Percentiles rank a stretch among this genome's conserved stretches.
Conservation (phyloP, 768 basidiomycete species). For the Gymnopilus dilepis region DNA sequence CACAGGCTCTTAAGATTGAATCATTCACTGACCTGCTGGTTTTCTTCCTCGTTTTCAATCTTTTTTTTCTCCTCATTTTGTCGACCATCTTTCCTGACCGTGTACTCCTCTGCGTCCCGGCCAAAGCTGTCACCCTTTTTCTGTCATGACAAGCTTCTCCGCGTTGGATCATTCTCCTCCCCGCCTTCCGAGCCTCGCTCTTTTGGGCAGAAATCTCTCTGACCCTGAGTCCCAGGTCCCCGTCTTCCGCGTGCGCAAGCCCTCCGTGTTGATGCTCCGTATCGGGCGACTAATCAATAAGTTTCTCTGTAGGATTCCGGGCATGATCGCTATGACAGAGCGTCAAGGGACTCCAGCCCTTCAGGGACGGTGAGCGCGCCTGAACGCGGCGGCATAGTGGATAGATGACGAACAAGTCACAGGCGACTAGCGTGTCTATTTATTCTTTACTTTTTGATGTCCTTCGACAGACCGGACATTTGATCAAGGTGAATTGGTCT, state of each 20-base stretch:
- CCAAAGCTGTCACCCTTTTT: background rate
- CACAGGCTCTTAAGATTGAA: background rate
- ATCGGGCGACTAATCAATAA: background rate
- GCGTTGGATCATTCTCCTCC: background rate
- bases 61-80: background rate
- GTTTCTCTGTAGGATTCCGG: background rate
- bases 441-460: background rate
- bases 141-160: background rate
- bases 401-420: background rate
- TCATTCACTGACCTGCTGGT: background rate
- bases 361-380: background rate
- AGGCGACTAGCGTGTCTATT: background rate
- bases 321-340: background rate
- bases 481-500: background rate
- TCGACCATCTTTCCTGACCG: background rate
- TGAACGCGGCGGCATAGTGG: background rate
- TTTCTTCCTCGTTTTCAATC: background rate
- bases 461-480: background rate
- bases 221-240: too few relatives aligned
- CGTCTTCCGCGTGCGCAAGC: background rate
- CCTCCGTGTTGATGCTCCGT: background rate
- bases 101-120: background rate
- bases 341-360: background rate
- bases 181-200: background rate
- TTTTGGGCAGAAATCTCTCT: background rate